Base-by-base conservation (phyloP, 495 filamentous ascomycete genomes). In the Penicillium verhagenii region DNA sequence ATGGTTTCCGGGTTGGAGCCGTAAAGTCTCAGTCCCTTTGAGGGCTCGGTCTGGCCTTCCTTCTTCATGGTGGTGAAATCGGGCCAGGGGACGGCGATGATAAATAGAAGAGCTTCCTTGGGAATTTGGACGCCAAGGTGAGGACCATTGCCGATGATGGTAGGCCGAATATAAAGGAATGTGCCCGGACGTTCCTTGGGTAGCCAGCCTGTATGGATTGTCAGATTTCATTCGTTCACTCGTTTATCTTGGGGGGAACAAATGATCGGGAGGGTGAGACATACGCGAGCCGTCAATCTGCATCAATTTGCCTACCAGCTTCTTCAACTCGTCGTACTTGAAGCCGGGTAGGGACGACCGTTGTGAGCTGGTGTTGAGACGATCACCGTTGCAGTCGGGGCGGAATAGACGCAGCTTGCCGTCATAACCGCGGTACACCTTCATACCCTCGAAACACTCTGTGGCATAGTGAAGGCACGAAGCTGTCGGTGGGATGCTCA, bases 401-500 rank as follows among this genome's bases (percentile, higher is more conserved):
- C 92, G 87, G 79, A 97, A 97, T 42, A 96, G 75, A 33, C 92
- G 89, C 51, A 97, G 76, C 54, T 84, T 83, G 43, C 88, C 88
- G 70, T 95, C 90, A 60, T 81, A 82, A 23, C 90, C 91, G 51
- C 91, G 89, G 76, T 92, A 95, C 33, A 82, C 83, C 70, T 95
- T 96, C 73, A 94, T 79, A 26, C 91, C 91, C 70, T 96, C 91
- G 73, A 96, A 96, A 72, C 91, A 96, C 63, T 93, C 87, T 33
- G 89, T 94, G 14, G 91, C 91, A 68, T 96, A 96, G 76, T 96
- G 91, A 33, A 96, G 82, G 24, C 85, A 83, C n/a, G 86, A 89
- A 14, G 91, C 88, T 13, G 87, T 91, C 6, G 92, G 92, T 71
- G 90, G 87, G 65, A 97, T 81, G 59, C 81, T 80, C 24, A 97